Base-by-base conservation (phyloP, 345 rosid genomes). In the Sisymbrium irio region DNA sequence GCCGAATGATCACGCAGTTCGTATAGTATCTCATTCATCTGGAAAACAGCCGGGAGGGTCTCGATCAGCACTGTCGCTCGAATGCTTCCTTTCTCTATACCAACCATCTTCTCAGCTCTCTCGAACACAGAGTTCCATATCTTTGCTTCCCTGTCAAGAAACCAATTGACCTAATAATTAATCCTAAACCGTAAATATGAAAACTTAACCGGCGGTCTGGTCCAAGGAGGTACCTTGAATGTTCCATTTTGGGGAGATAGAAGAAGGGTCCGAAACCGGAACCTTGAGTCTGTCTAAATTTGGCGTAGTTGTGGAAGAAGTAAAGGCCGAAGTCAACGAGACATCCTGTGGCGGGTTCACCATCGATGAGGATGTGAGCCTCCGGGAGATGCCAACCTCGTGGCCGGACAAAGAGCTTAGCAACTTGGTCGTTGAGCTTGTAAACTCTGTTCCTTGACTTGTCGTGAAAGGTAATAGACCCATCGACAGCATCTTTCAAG, bases 201-300 rank as follows among this genome's bases (percentile, higher is more conserved):
- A 28, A 18, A 69, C 6, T 0, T 0, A 76, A 62, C 64, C 7
- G 20, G 61, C 35, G 10, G 54, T 33, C 1, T 54, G 15, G 68
- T 39, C 3, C 2, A 13, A 15, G 17, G 1, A 60, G 1, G 53
- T 75, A 91, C 97, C 97, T 87, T 42, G 97, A 92, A 68, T 90
- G 89, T 80, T 95, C 98, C 99, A 87, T 95, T 79, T 92, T 90
- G 28, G 98, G 96, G 50, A 95, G 98, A 69, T 92, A 95, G 73
- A 90, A 95, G 90, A 95, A 92, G 36, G 98, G 98, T 6, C 99
- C 96, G 12, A 78, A 87, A 6, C 99, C 98, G 39, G 76, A 82
- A 28, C 96, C 99, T 73, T 86, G 97, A 41, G 73, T 82, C 62
- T 74, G 66, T 25, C 92, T 85, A 80, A 95, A 95, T 9, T 79